phyloP scores from a whole-genome alignment of 2,329 filamentous ascomycete genomes.

The Cladorrhinum sp. region DNA sequence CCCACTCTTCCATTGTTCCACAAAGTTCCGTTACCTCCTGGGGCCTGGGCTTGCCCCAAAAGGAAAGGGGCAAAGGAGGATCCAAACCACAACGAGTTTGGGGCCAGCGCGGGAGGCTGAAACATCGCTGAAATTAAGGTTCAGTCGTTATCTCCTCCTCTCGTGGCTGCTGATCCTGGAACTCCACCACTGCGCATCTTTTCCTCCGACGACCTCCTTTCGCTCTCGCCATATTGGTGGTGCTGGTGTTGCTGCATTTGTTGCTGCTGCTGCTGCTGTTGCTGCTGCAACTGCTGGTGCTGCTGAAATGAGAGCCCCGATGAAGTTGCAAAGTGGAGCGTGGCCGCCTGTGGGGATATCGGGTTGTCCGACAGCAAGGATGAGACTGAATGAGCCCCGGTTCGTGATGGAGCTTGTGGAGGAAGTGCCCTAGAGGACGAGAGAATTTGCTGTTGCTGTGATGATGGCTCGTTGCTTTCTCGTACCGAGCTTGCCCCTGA shows the following conservation, averaged over 20 bases:
- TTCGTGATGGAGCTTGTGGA: constrained; percentile 12
- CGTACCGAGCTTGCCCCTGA: constrained; percentile 33
- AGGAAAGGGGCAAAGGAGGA: constrained; percentile 11
- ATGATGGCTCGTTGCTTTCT: constrained; percentile 33
- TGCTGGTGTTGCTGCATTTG: constrained; percentile 21
- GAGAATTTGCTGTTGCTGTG: constrained; percentile 28
- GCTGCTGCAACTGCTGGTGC: constrained; percentile 29
- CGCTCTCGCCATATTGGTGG: constrained; percentile 28
- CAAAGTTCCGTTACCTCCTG: constrained; percentile 2
- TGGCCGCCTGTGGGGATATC: constrained; percentile 4
- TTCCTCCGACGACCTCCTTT: constrained; percentile 35
- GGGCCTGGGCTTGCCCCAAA: constrained; percentile 14
- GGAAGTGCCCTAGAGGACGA: constrained; percentile 9
- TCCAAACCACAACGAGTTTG: constrained; percentile 20
- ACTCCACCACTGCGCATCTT: constrained; percentile 34
- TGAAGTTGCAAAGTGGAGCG: constrained; percentile 7
- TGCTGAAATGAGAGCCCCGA: constrained; percentile 13
- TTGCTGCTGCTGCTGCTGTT: constrained; percentile 26
- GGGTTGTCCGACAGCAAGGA: constrained; percentile 21
- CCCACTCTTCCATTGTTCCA: constrained; percentile 6
- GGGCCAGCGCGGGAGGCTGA: constrained; percentile 27
- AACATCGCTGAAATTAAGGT: constrained; percentile 32
- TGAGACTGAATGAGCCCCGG: constrained; percentile 22
- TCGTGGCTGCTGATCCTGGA: constrained; percentile 33
- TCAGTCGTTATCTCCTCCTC: constrained; percentile 32